Evolutionary conservation across 768 basidiomycete genomes (phyloP).

Genomic region (Tricholoma bakamatsutake): DNA sequence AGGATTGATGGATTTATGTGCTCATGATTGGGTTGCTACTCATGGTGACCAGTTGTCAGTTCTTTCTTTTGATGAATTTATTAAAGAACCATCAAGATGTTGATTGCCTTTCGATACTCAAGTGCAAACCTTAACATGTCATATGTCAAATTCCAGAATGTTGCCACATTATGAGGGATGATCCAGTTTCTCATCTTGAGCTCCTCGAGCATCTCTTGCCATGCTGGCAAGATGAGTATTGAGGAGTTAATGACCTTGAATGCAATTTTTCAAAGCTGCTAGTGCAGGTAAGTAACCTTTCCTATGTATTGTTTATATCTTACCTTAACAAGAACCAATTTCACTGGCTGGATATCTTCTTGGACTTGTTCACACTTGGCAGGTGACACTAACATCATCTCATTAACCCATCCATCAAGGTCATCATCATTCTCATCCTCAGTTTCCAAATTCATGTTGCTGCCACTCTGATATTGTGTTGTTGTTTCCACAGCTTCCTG

Average conservation of each 20-base stretch:
- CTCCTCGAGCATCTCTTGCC: constrained; percentile 11
- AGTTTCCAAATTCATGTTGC: not conserved
- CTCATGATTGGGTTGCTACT: too few relatives aligned
- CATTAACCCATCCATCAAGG: constrained; percentile 3
- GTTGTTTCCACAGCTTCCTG: not conserved
- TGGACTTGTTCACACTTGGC: not conserved
- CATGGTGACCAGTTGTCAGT: too few relatives aligned
- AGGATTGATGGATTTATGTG: too few relatives aligned
- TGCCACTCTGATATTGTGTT: not conserved
- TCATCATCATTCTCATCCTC: not conserved
- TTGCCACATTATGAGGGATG: constrained; percentile 26
- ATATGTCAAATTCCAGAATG: constrained; percentile 29
- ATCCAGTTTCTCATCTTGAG: constrained; percentile 1
- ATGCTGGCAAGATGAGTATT: constrained; percentile 13
- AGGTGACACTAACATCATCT: not conserved
- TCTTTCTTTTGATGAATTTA: too few relatives aligned
- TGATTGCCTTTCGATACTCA: constrained; percentile 17
- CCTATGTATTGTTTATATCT: not conserved
- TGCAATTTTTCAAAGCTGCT: constrained; percentile 15
- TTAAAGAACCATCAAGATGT: constrained; percentile 18
- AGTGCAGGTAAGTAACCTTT: not conserved
- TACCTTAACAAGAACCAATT: constrained; percentile 4
- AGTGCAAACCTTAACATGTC: constrained; percentile 24
- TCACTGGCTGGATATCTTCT: not conserved
- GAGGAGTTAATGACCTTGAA: constrained; percentile 19